phyloP scores from a whole-genome alignment of 2,329 filamentous ascomycete species.

The Dactylellina leptospora region DNA sequence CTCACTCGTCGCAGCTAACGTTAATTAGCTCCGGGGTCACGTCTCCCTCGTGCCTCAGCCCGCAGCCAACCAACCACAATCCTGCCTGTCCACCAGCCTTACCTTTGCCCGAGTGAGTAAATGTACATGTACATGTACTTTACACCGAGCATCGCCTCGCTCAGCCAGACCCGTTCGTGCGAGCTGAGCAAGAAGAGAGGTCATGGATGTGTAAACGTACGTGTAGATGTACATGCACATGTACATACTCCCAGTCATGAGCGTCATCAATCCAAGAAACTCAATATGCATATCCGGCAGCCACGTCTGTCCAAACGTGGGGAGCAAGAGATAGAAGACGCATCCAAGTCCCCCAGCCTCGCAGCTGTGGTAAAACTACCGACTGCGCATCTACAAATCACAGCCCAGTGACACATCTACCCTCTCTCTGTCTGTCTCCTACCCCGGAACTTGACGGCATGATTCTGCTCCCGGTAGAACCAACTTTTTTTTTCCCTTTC shows the following conservation, averaged over 20 bases:
- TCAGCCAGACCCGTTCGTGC: too few species aligned
- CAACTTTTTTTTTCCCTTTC: neutral
- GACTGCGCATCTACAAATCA: conserved; percentile 42
- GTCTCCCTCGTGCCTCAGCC: conserved; percentile 16
- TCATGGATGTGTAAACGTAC: too few species aligned
- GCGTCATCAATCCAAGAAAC: neutral
- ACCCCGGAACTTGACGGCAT: conserved; percentile 46
- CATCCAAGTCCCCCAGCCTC: conserved; percentile 26
- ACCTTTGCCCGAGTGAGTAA: too few species aligned
- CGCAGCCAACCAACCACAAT: conserved; percentile 35
- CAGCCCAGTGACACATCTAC: conserved; percentile 32
- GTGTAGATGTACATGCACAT: neutral
- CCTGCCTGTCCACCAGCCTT: conserved; percentile 17
- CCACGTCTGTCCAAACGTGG: conserved; percentile 39
- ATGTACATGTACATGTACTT: neutral
- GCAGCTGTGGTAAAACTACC: conserved; percentile 42
- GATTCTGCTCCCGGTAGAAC: conserved; percentile 14
- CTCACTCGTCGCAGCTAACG: conserved; percentile 16
- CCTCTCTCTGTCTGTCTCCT: neutral
- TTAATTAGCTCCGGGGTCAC: neutral
- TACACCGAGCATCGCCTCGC: too few species aligned
- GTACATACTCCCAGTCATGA: neutral
- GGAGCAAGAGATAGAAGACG: conserved; percentile 8
- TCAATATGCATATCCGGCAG: conserved; percentile 4
- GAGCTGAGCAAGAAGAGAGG: too few species aligned